A percentile compares a stretch with the other conserved stretches of the same genome.
Conservation (phyloP, 257 asterid species). For the Verbena officinalis region DNA sequence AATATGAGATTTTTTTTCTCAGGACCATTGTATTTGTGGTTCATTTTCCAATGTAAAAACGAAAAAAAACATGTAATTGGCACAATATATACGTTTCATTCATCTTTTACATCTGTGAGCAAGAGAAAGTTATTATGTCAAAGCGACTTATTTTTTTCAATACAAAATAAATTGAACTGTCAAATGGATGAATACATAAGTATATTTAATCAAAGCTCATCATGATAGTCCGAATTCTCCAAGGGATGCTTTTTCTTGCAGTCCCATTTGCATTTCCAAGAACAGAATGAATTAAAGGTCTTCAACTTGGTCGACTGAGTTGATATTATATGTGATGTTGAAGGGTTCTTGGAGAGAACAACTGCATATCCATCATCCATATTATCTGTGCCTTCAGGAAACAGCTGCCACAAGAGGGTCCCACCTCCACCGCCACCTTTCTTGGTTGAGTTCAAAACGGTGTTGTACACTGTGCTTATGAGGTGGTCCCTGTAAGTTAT, state of each 20-base stretch:
- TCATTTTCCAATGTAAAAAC: conserved; percentile 3
- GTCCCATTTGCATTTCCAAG: conserved; percentile 71
- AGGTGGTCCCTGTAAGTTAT: conserved; percentile 56
- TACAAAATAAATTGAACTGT: too few relatives aligned
- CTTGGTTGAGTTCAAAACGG: conserved; percentile 63
- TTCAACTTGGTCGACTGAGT: conserved; percentile 59
- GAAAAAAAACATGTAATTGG: conserved; percentile 19
- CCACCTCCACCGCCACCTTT: conserved; percentile 86
- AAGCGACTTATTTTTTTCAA: too few relatives aligned
- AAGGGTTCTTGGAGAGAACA: conserved; percentile 60
- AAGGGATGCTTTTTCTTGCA: conserved; percentile 63
- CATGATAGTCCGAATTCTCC: conserved; percentile 41
- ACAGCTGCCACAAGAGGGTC: conserved; percentile 83
- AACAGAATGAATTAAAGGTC: conserved; percentile 57
- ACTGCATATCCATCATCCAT: conserved; percentile 95
- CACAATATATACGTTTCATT: conserved; percentile 7
- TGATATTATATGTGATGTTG: conserved; percentile 50
- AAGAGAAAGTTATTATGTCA: too few relatives aligned
- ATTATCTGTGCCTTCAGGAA: conserved; percentile 86
- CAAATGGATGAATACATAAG: too few relatives aligned
- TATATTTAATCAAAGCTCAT: conserved; percentile 50
- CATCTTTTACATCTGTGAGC: not conserved
- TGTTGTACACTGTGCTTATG: conserved; percentile 57
- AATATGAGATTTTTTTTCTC: conserved; percentile 12
- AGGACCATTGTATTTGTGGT: conserved; percentile 9